These are phyloP conservation scores for Delonix regia DNA, from an alignment of 306 rosid species.

Conservation along the genomic window DNA sequence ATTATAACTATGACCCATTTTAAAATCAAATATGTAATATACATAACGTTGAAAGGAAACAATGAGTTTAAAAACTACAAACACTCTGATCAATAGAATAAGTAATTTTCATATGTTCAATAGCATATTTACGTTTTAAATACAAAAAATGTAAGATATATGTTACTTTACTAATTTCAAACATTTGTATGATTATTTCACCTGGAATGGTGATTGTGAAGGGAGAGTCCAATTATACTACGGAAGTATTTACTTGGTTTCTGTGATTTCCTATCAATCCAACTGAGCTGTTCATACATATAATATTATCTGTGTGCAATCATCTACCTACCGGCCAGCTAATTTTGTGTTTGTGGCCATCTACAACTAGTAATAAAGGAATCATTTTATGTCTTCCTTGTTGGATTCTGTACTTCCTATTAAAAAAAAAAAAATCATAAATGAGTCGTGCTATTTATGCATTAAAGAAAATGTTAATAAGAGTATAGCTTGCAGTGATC, in stretches of 20 bases:
- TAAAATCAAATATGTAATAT: too few relatives aligned
- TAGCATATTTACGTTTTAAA: too few relatives aligned
- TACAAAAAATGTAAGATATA: too few relatives aligned
- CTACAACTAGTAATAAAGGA: not conserved
- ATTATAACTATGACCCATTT: too few relatives aligned
- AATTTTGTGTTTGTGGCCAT: not conserved
- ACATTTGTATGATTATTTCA: not conserved
- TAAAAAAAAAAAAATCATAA: too few relatives aligned
- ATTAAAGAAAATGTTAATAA: too few relatives aligned
- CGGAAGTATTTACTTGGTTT: not conserved
- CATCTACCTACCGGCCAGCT: not conserved
- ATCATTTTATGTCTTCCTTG: not conserved
- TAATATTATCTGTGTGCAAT: not conserved
- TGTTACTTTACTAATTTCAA: too few relatives aligned
- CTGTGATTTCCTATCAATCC: not conserved
- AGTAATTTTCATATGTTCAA: too few relatives aligned
- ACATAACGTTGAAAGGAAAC: not conserved
- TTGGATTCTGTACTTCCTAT: not conserved
- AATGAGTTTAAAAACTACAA: not conserved
- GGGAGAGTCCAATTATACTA: not conserved
- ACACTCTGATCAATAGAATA: too few relatives aligned
- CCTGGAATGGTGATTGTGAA: not conserved
- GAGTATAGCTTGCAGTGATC: too few relatives aligned
- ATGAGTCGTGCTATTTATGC: too few relatives aligned
- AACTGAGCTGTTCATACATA: not conserved